phyloP scores from a whole-genome alignment of 176 grass and related monocot species.

The Aechmea fasciata region DNA sequence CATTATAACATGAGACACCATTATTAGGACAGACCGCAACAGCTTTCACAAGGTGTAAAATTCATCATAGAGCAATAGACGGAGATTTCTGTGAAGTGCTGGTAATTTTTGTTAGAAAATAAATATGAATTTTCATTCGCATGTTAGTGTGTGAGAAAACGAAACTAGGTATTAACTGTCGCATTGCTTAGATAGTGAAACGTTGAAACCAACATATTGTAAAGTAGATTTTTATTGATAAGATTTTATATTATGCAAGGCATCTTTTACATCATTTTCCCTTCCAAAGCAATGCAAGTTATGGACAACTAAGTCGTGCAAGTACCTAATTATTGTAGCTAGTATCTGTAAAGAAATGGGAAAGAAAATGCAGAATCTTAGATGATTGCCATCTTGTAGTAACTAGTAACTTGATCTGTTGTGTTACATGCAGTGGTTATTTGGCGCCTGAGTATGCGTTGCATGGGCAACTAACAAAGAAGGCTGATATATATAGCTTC shows the following conservation, averaged over 20 bases:
- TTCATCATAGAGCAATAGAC: too few relatives aligned
- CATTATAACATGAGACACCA: too few relatives aligned
- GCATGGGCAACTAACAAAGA: slow-evolving; percentile 93
- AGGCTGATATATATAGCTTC: slow-evolving; percentile 85
- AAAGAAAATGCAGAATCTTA: neutral
- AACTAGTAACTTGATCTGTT: neutral
- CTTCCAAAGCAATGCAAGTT: neutral
- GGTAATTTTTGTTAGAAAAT: too few relatives aligned
- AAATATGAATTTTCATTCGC: too few relatives aligned
- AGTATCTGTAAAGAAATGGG: neutral
- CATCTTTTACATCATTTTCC: neutral
- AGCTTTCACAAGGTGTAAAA: too few relatives aligned
- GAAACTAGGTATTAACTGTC: too few relatives aligned
- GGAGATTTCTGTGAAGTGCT: too few relatives aligned
- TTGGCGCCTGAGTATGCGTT: slow-evolving; percentile 94
- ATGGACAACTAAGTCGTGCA: neutral
- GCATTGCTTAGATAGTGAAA: too few relatives aligned
- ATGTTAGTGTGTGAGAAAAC: too few relatives aligned
- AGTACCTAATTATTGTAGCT: neutral
- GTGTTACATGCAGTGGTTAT: slow-evolving; percentile 58
- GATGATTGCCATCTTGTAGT: neutral
- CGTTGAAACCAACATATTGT: too few relatives aligned
- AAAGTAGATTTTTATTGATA: neutral
- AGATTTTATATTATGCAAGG: neutral
- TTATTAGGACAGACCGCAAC: too few relatives aligned